Conservation (phyloP, 2,329 filamentous ascomycete genomes). For the Penicillium digitatum region DNA sequence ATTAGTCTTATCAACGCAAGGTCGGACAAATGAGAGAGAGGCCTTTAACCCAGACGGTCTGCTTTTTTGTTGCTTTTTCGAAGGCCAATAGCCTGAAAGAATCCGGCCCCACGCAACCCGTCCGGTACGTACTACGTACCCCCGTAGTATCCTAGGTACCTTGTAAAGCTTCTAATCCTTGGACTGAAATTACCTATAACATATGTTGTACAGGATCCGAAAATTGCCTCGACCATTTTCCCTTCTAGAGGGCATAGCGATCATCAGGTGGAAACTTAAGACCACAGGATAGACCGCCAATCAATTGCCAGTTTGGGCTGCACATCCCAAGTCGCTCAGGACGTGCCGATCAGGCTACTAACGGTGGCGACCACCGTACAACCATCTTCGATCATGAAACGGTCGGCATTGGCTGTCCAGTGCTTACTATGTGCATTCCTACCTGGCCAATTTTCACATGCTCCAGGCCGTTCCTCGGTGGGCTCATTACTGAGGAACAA, state of each 20-base stretch:
- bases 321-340: constrained; percentile 14
- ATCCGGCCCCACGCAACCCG: not conserved
- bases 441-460: constrained; percentile 22
- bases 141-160: not conserved
- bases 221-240: not conserved
- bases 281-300: constrained; percentile 2
- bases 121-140: not conserved
- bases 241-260: constrained; percentile 5
- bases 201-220: not conserved
- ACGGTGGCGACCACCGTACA: constrained; percentile 22
- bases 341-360: constrained; percentile 22
- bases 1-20: constrained; percentile 19
- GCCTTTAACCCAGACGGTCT: not conserved
- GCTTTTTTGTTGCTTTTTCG: not conserved
- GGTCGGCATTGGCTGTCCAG: constrained; percentile 18
- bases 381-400: constrained; percentile 22
- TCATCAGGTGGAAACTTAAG: constrained; percentile 18
- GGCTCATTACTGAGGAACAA: not conserved
- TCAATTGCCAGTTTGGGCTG: constrained; percentile 14
- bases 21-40: constrained; percentile 9
- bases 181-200: not conserved
- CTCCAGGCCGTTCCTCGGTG: constrained; percentile 4
- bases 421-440: not conserved
- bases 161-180: not conserved
- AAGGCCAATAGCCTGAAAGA: not conserved